These are phyloP conservation scores for Cutaneotrichosporon sp. DNA, from an alignment of 1,284 basidiomycete species.

Conservation along the genomic window DNA sequence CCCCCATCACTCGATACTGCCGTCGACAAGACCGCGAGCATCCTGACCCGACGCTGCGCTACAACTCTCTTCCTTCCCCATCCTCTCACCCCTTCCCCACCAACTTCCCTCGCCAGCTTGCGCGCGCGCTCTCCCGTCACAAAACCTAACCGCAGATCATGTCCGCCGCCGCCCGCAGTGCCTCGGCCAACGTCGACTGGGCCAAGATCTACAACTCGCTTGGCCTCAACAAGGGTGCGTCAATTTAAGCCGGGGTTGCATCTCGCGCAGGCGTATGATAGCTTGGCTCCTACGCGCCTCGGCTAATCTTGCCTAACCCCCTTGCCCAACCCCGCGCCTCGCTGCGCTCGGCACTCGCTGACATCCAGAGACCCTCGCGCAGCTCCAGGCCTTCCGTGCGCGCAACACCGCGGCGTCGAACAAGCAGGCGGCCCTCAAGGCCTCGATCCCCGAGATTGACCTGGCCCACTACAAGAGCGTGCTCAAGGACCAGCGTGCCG, in stretches of 20 bases:
- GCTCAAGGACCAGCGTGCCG: constrained; percentile 88
- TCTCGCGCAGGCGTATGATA: not conserved
- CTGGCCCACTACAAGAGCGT: constrained; percentile 85
- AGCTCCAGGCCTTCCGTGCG: constrained; percentile 94
- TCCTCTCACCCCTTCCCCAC: not conserved
- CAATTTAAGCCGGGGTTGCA: not conserved
- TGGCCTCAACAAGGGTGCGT: constrained; percentile 82
- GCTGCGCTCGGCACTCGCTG: not conserved
- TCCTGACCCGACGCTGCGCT: not conserved
- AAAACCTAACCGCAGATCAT: constrained; percentile 17
- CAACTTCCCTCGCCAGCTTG: constrained; percentile 4
- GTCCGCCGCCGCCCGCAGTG: constrained; percentile 25
- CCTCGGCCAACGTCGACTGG: constrained; percentile 62
- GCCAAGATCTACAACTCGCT: constrained; percentile 84
- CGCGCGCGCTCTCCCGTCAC: not conserved
- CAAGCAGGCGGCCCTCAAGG: constrained; percentile 66
- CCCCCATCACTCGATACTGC: not conserved
- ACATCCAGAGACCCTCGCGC: constrained; percentile 73
- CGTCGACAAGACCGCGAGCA: not conserved
- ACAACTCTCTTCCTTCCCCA: not conserved
- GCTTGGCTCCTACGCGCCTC: not conserved
- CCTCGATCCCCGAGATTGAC: constrained; percentile 68
- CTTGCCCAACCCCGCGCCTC: not conserved
- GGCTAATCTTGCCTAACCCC: not conserved
- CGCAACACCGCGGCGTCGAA: constrained; percentile 86